A percentile compares a stretch with the other conserved stretches of the same genome.
Evolutionary conservation across 768 basidiomycete genomes (phyloP).

Genomic region (Podaxis sp.): DNA sequence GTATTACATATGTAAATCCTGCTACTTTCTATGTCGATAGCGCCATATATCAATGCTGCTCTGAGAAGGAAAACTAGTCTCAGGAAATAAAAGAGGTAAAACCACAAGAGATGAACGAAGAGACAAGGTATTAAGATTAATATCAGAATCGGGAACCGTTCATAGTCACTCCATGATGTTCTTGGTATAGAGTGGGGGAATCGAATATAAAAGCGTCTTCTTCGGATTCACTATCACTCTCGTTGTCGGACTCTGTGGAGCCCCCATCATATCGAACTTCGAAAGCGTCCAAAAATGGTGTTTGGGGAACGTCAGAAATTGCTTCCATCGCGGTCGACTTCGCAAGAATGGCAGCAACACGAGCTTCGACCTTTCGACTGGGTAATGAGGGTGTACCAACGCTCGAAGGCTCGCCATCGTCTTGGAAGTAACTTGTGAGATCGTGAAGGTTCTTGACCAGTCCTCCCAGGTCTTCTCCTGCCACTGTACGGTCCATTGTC

Average conservation of each 20-base stretch:
- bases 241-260: conserved; percentile 50
- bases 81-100: background rate
- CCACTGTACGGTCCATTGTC: conserved; percentile 29
- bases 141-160: conserved; percentile 5
- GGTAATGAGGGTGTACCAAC: conserved; percentile 41
- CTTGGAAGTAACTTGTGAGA: conserved; percentile 72
- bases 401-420: conserved; percentile 28
- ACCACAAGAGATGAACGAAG: background rate
- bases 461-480: conserved; percentile 72
- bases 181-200: conserved; percentile 38
- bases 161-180: background rate
- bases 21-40: conserved; percentile 3
- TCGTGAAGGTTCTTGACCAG: conserved; percentile 78
- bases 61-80: background rate
- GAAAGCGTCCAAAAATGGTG: conserved; percentile 81
- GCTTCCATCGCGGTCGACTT: conserved; percentile 64
- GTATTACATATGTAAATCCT: conserved; percentile 16
- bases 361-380: conserved; percentile 67
- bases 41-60: background rate
- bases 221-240: conserved; percentile 50
- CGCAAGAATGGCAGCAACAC: conserved; percentile 80
- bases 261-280: conserved; percentile 47
- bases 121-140: conserved; percentile 8
- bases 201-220: conserved; percentile 66
- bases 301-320: conserved; percentile 62